These are phyloP conservation scores for Hortaea werneckii DNA, from an alignment of 2,329 filamentous ascomycete genomes.

Conservation along the genomic window DNA sequence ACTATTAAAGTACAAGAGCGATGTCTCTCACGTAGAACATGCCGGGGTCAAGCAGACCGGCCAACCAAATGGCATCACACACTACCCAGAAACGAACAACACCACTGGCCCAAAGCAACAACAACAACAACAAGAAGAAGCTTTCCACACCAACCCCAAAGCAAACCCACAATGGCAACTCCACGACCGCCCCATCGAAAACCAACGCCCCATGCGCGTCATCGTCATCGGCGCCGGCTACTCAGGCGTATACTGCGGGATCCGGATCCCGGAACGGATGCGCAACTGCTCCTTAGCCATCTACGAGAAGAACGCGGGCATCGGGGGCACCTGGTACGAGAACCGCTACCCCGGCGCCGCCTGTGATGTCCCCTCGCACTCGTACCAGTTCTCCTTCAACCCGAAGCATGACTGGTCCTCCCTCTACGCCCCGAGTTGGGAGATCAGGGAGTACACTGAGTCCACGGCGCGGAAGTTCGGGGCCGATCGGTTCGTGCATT, in stretches of 20 bases:
- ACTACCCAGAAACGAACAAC: background rate
- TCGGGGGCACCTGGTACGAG: conserved; percentile 34
- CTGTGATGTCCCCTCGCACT: conserved; percentile 33
- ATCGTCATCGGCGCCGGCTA: conserved; percentile 32
- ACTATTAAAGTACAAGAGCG: conserved; percentile 9
- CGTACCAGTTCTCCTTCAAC: conserved; percentile 28
- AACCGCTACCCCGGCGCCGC: conserved; percentile 35
- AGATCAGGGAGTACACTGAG: conserved; percentile 35
- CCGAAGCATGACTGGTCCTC: conserved; percentile 17
- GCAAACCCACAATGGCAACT: conserved; percentile 18
- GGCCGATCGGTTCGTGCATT: conserved; percentile 29
- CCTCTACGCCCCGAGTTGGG: conserved; percentile 30
- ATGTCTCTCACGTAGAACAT: conserved; percentile 10
- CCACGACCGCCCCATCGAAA: conserved; percentile 32
- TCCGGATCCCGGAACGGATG: conserved; percentile 33
- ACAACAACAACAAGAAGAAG: too few relatives aligned
- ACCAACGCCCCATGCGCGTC: conserved; percentile 32
- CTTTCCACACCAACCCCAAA: background rate
- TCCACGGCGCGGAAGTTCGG: conserved; percentile 29
- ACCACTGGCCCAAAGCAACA: conserved; percentile 4
- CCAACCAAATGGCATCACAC: conserved; percentile 5
- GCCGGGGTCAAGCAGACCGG: background rate
- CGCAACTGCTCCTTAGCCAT: conserved; percentile 31
- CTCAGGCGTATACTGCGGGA: conserved; percentile 34
- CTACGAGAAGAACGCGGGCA: conserved; percentile 32